Conservation (phyloP, 139 green algal species). For the Volvox reticuliferus region DNA sequence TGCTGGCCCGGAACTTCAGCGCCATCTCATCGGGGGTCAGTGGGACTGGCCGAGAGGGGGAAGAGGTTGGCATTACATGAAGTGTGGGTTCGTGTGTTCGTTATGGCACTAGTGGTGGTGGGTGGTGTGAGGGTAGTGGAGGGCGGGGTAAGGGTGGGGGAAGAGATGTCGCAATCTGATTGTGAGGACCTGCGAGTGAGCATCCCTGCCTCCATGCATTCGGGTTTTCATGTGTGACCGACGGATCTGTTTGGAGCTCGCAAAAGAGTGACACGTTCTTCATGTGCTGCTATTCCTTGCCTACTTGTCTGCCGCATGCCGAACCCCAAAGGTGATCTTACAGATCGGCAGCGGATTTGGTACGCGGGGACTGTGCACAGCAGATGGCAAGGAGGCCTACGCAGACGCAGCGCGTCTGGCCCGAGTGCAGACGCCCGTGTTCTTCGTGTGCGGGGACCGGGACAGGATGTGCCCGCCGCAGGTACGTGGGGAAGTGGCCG, state of each 20-base stretch:
- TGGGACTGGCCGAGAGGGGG: neutral
- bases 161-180: neutral
- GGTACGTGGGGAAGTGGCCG: neutral
- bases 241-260: too few species aligned
- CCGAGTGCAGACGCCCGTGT: slow-evolving; percentile 48
- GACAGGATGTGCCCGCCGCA: slow-evolving; percentile 72
- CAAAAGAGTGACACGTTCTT: too few species aligned
- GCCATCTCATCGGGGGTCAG: slow-evolving; percentile 59
- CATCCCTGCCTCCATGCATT: too few species aligned
- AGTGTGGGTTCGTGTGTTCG: too few species aligned
- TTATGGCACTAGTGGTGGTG: too few species aligned
- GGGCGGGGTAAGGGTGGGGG: neutral
- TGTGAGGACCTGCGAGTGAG: too few species aligned
- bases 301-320: too few species aligned
- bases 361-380: slow-evolving; percentile 46
- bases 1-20: slow-evolving; percentile 67
- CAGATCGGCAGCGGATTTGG: slow-evolving; percentile 54
- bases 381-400: slow-evolving; percentile 30
- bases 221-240: too few species aligned
- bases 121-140: neutral
- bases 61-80: neutral
- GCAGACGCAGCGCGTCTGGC: slow-evolving; percentile 49
- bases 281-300: too few species aligned
- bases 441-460: slow-evolving; percentile 63
- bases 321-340: slow-evolving; percentile 25